Evolutionary conservation across 208 protist genomes (phyloP), one percentile per base, ranked within the genome.

Genomic region (Wallacemonas sp.): DNA sequence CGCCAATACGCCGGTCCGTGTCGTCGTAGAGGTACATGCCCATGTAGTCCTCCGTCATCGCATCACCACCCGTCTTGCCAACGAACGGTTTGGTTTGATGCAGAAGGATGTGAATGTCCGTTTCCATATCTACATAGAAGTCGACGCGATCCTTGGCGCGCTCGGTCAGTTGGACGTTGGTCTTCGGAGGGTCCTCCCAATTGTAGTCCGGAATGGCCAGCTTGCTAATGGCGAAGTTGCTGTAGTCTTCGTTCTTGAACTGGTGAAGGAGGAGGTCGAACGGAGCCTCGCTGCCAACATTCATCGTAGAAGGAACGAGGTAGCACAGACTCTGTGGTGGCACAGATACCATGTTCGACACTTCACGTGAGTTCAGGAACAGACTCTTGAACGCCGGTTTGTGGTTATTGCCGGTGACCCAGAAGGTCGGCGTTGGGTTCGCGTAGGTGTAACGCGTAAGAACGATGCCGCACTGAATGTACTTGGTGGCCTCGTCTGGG

Each of bases 21-120:
- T 81, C 75, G 48, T 89, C 75, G 78, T 94, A 91, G 36, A 94
- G 74, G 76, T 94, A 94, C 74, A 90, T 81, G 42, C 87, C 87
- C 66, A 91, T 75, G 68, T 78, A 94, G 52, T 89, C 76, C 48
- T 91, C 77, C 13, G 79, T 79, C 84, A 89, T 94, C 22, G 83
- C 78, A 65, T 94, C 80, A 32, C 78, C 72, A 19, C 73, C 77
- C 8, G 58, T 71, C 26, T 77, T 69, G 26, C 58, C 70, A 9
- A 71, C 57, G 39, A 58, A 80, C 8, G 79, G 76, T 54, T 90
- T 87, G n/a, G 68, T 74, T 39, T 94, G 87, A 24, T 75, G 77
- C 36, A 88, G 19, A 1, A 94, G 72, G 52, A 94, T 81, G 59
- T 91, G 87, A 5, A 88, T 50, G 45, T 91, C 83, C 0, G 79